Evolutionary conservation across 805 yeast species (phyloP).

Genomic region (Cyberlindnera mrakii): DNA sequence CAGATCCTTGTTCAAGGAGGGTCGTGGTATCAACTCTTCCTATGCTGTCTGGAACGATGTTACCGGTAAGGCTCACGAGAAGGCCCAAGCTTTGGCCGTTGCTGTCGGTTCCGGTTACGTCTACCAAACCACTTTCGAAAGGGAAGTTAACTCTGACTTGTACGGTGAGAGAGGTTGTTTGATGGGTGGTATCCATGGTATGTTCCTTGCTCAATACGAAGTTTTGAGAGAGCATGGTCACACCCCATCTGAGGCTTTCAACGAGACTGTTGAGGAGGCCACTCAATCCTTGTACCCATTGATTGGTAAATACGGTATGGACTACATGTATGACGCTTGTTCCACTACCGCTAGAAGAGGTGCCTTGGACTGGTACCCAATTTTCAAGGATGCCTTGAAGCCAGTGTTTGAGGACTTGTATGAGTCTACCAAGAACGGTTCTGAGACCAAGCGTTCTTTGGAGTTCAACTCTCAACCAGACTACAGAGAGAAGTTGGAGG

Average conservation of each 20-base stretch:
- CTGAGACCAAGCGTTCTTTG: conserved; percentile 96
- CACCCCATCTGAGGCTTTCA: conserved; percentile 99
- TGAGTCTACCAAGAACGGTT: conserved; percentile 91
- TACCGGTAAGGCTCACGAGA: conserved; percentile 98
- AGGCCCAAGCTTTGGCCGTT: conserved; percentile 96
- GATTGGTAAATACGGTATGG: conserved; percentile 99
- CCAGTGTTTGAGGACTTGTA: conserved; percentile 97
- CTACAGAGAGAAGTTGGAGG: conserved; percentile 94
- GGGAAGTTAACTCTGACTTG: conserved; percentile 97
- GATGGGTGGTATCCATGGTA: conserved; percentile 99
- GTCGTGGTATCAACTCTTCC: conserved; percentile 99
- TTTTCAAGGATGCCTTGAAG: conserved; percentile 97
- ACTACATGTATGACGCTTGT: conserved; percentile 99
- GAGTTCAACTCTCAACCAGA: conserved; percentile 98
- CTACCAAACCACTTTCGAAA: conserved; percentile 98
- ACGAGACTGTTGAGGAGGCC: conserved; percentile 99
- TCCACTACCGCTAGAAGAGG: conserved; percentile 99
- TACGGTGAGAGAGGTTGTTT: conserved; percentile 99
- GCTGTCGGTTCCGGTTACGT: conserved; percentile 99
- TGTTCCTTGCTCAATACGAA: conserved; percentile 99
- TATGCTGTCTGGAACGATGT: conserved; percentile 99
- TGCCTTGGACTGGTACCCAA: conserved; percentile 99
- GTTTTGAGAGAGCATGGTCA: conserved; percentile 99
- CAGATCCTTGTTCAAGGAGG: conserved; percentile 98
- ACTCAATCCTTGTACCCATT: conserved; percentile 99